A percentile compares a stretch with the other conserved stretches of the same genome.
phyloP scores from a whole-genome alignment of 129 eudicot genomes.

The Sambucus nigra region DNA sequence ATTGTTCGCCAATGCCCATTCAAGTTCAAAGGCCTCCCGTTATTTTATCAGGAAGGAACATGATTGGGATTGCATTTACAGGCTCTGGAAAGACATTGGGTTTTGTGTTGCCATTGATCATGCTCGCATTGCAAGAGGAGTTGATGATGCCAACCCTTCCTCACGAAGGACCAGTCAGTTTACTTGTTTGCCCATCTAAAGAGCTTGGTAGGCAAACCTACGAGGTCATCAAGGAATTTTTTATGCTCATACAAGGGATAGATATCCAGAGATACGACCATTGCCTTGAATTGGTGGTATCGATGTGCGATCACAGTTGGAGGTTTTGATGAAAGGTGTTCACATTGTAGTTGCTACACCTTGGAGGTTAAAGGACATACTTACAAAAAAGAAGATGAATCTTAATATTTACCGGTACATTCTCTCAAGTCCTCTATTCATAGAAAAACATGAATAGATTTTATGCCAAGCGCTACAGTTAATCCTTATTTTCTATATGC shows the following conservation, averaged over 20 bases:
- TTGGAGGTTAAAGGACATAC: constrained; percentile 74
- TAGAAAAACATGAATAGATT: too few species aligned
- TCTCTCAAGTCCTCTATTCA: background rate
- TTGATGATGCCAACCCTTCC: constrained; percentile 78
- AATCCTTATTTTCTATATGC: too few species aligned
- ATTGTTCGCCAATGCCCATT: constrained; percentile 72
- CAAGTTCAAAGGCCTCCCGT: constrained; percentile 87
- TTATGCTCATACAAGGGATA: constrained; percentile 45
- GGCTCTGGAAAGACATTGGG: constrained; percentile 80
- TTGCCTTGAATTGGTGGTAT: constrained; percentile 71
- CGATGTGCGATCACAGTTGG: constrained; percentile 64
- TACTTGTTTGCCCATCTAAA: constrained; percentile 73
- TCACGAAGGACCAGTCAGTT: constrained; percentile 84
- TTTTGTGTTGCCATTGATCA: constrained; percentile 61
- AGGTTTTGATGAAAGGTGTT: constrained; percentile 65
- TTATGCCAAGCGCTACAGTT: too few species aligned
- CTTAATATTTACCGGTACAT: constrained; percentile 62
- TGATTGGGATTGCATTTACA: constrained; percentile 85
- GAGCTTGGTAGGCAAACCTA: constrained; percentile 79
- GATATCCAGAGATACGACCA: constrained; percentile 63
- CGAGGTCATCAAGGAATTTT: constrained; percentile 66
- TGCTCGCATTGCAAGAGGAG: constrained; percentile 84
- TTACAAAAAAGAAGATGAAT: constrained; percentile 75
- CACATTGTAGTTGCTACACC: constrained; percentile 96
- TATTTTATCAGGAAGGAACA: constrained; percentile 65